These are phyloP conservation scores for Dictyostelium firmibasis DNA, from an alignment of 78 protist species.

Conservation along the genomic window DNA sequence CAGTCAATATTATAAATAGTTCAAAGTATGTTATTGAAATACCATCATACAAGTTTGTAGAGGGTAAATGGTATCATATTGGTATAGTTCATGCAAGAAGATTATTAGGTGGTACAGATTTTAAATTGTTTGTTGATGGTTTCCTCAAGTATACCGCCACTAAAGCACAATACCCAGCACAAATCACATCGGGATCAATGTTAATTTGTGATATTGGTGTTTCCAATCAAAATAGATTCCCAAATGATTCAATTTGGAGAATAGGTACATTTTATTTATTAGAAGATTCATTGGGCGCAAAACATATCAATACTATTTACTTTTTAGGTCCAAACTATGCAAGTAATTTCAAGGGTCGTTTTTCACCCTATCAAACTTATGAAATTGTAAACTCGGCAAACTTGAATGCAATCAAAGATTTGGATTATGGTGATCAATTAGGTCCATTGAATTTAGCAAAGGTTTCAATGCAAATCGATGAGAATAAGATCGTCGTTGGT, in stretches of 20 bases:
- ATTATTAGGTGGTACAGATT: conserved; percentile 61
- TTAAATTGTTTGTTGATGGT: conserved; percentile 67
- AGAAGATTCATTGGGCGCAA: conserved; percentile 42
- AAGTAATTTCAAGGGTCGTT: conserved; percentile 62
- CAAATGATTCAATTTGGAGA: conserved; percentile 63
- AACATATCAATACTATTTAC: conserved; percentile 69
- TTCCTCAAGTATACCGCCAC: conserved; percentile 27
- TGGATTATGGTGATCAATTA: conserved; percentile 55
- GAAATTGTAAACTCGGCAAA: conserved; percentile 54
- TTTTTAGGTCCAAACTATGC: conserved; percentile 75
- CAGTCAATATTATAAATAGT: conserved; percentile 24
- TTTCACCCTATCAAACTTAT: conserved; percentile 76
- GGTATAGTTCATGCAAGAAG: conserved; percentile 73
- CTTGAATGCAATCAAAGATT: conserved; percentile 44
- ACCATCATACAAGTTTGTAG: conserved; percentile 19
- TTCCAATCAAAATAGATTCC: neutral
- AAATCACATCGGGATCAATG: neutral
- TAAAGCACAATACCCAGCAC: conserved; percentile 67
- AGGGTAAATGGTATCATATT: conserved; percentile 60
- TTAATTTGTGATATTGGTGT: conserved; percentile 49
- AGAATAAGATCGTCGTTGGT: conserved; percentile 39
- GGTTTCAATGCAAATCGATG: conserved; percentile 71
- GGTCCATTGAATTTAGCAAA: conserved; percentile 69
- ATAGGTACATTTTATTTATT: conserved; percentile 70
- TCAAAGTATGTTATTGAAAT: conserved; percentile 47